Evolutionary conservation across 306 rosid species (phyloP), one percentile per base, ranked within the genome.

Genomic region (Trifolium dubium): DNA sequence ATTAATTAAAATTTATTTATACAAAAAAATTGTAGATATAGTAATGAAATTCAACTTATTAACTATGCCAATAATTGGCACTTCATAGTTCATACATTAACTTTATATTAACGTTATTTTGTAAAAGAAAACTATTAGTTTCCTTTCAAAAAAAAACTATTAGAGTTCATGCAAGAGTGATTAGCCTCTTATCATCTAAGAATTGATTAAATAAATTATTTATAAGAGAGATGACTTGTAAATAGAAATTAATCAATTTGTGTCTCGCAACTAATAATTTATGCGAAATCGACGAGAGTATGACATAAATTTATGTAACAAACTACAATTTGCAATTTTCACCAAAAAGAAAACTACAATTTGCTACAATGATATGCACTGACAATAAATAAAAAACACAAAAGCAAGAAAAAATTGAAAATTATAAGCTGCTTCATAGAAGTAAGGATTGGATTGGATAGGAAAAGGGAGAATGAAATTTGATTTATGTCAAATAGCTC

Each of bases 381-480:
- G 41, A 64, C 44, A 80, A 40, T 9, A 44, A 80, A 40, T 9
- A 44, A 49, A 61, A 67, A 73, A 15, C 0, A 23, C 12, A 61
- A 29, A 51, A 54, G 44, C n/a, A 73, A 43, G 11, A 44, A 14
- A 58, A 2, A 55, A 41, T 68, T 18, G 63, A 37, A 59, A 75
- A 69, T 4, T 7, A 19, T 19, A 56, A 6, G 46, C 12, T 32
- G 41, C 54, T 50, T 73, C 23, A 23, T 6, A 58, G 55, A 7
- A 49, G 14, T 46, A 32, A 56, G 41, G 71, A 67, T 17, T 15
- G 41, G 71, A 67, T 17, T 15, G 47, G 61, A 67, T 23, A 23
- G 15, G 44, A 79, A n/a, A 60, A 67, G 12, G 59, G 46, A 69
- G 71, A 71, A 35, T 35, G 19, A 47, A 82, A 43, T 17, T 15